Evolutionary conservation across 2,329 filamentous ascomycete genomes (phyloP).

Genomic region (Colletotrichum sp.): DNA sequence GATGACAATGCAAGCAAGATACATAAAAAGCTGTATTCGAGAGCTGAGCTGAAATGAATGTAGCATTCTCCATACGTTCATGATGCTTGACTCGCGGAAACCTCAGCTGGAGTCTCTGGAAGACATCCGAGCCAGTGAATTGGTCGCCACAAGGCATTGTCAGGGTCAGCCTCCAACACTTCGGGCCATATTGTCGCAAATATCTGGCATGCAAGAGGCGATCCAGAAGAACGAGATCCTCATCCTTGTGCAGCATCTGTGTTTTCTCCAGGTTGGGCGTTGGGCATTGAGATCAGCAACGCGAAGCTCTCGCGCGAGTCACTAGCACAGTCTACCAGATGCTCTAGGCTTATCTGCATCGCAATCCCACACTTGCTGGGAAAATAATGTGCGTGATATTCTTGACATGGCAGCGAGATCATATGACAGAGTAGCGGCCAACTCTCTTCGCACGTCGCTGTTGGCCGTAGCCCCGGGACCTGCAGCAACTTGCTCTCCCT

Average conservation of each 20-base stretch:
- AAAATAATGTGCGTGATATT: neutral
- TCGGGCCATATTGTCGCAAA: neutral
- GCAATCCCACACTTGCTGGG: neutral
- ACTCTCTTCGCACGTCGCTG: neutral
- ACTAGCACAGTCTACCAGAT: neutral
- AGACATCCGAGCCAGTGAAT: neutral
- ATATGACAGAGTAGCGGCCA: neutral
- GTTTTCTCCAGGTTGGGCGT: neutral
- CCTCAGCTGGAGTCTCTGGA: neutral
- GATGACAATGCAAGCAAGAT: neutral
- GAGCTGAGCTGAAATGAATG: neutral
- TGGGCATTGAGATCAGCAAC: slow-evolving; percentile 11
- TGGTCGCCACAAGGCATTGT: neutral
- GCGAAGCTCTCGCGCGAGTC: neutral
- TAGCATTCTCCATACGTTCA: neutral
- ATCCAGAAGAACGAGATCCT: neutral
- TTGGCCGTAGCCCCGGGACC: neutral
- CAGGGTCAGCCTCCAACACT: neutral
- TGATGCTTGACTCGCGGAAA: slow-evolving; percentile 5
- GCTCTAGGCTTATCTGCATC: neutral
- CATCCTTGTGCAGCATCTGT: neutral
- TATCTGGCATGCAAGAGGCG: neutral
- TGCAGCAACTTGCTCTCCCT: neutral
- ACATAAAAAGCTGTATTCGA: neutral
- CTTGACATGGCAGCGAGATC: neutral